Base-by-base conservation (phyloP, 768 basidiomycete genomes). In the Collybia sp. region DNA sequence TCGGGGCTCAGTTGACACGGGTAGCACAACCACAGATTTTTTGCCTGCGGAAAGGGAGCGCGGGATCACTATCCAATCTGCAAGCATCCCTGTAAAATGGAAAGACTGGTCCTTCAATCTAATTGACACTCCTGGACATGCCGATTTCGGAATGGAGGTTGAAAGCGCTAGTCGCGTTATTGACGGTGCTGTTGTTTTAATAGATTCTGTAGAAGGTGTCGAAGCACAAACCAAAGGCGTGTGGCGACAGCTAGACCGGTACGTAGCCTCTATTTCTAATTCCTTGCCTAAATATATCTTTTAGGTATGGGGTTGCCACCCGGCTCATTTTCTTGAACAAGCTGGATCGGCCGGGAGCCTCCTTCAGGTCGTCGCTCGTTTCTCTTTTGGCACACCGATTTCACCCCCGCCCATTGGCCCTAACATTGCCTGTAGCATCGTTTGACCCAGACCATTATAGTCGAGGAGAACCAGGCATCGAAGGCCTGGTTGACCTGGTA, bases 61-160 rank as follows among this genome's bases (percentile, higher is more conserved):
- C 43, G 91, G 91, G 5, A 94, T 94, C 49, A 94, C 92, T 3
- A 89, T 94, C 48, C 92, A 93, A 58, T 90, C 89, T 16, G 92
- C 91, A 11, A 92, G 89, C 65, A 90, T 93, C 48, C 90, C 90
- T 2, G 87, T 91, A 33, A 75, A 77, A 58, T 92, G 90, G 90
- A 85, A 83, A 60, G 64, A 83, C 44, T 89, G 87, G 85, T 82
- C 76, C 1, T 85, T 88, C 65, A 94, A 93, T 59, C 76, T 94
- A 38, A 83, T 93, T 39, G 92, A 94, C 57, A 93, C 91, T 2
- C 91, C 91, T 12, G 91, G 91, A 31, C 91, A 94, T 65, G 92
- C 89, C 4, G 91, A 94, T 61, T 94, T 94, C 65, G 91, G 91
- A n/a, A 93, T 93, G 90, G 91, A 94, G 58, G 92, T 94, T 19